Conservation (phyloP, 2,329 filamentous ascomycete species). For the Pseudocercospora cruenta region DNA sequence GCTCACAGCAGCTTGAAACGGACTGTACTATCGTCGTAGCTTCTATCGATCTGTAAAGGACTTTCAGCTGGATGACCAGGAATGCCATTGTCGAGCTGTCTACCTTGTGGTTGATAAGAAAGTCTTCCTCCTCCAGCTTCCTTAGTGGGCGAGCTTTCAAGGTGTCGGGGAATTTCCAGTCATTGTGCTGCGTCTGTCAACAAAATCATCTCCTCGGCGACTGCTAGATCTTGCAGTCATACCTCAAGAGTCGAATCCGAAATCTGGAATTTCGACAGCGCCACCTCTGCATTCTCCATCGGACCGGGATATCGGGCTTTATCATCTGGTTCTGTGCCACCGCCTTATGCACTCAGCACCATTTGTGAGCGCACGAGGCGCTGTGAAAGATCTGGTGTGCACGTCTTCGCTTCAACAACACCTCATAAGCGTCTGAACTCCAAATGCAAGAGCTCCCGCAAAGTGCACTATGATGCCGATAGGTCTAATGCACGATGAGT, state of each 20-base stretch:
- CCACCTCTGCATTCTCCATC: conserved; percentile 21
- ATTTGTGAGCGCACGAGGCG: conserved; percentile 9
- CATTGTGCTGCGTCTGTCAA: conserved; percentile 32
- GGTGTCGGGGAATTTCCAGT: conserved; percentile 36
- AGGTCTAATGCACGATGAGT: conserved; percentile 21
- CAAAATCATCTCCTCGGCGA: neutral
- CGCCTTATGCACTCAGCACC: conserved; percentile 22
- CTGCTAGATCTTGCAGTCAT: conserved; percentile 3
- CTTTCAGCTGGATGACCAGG: neutral
- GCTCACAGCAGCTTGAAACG: conserved; percentile 40
- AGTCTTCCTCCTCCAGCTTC: conserved; percentile 39
- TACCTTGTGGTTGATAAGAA: conserved; percentile 39
- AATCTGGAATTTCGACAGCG: conserved; percentile 37
- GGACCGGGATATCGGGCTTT: conserved; percentile 10
- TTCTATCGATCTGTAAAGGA: conserved; percentile 36
- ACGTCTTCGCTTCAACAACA: neutral
- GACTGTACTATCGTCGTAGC: conserved; percentile 41
- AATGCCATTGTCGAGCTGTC: neutral
- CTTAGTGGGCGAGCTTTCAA: conserved; percentile 37
- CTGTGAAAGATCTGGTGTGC: neutral
- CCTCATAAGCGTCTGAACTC: neutral
- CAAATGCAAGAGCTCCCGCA: neutral
- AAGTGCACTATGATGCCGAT: conserved; percentile 5
- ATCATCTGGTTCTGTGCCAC: conserved; percentile 21
- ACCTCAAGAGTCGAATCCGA: conserved; percentile 39